phyloP scores from a whole-genome alignment of 2,329 filamentous ascomycete species.

The Trichoderma koningiopsis region DNA sequence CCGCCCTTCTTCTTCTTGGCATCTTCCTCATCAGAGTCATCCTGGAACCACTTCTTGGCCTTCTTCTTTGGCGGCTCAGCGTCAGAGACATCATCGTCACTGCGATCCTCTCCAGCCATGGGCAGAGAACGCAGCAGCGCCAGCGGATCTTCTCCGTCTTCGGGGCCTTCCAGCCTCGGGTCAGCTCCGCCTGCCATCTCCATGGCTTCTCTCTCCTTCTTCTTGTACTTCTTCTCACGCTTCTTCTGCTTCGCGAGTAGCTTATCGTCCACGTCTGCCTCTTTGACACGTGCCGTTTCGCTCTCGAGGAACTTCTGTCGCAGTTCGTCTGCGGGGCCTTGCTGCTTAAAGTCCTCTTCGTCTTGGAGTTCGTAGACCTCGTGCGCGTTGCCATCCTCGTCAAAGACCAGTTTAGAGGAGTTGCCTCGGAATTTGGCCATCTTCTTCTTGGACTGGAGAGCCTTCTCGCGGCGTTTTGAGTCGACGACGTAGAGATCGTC shows the following conservation, averaged over 20 bases:
- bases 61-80: constrained; percentile 54
- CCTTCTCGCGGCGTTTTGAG: constrained; percentile 91
- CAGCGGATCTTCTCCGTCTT: constrained; percentile 56
- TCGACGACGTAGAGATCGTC: constrained; percentile 80
- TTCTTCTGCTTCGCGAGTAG: constrained; percentile 75
- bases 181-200: constrained; percentile 39
- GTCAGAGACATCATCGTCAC: constrained; percentile 39
- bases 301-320: constrained; percentile 75
- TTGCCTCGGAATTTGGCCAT: constrained; percentile 87
- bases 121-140: constrained; percentile 62
- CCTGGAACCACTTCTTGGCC: constrained; percentile 78
- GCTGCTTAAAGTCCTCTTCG: constrained; percentile 75
- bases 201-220: constrained; percentile 64
- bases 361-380: constrained; percentile 85
- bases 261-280: constrained; percentile 83
- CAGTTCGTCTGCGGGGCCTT: constrained; percentile 76
- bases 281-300: constrained; percentile 70
- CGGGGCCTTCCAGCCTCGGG: constrained; percentile 43
- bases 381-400: constrained; percentile 86
- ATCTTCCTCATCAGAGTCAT: constrained; percentile 59
- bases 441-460: constrained; percentile 94
- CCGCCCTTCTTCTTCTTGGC: constrained; percentile 43
- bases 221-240: constrained; percentile 73
- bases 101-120: constrained; percentile 42
- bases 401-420: constrained; percentile 83